Evolutionary conservation across 2,329 filamentous ascomycete species (phyloP).

Genomic region (Pseudophaeomoniella oleicola): DNA sequence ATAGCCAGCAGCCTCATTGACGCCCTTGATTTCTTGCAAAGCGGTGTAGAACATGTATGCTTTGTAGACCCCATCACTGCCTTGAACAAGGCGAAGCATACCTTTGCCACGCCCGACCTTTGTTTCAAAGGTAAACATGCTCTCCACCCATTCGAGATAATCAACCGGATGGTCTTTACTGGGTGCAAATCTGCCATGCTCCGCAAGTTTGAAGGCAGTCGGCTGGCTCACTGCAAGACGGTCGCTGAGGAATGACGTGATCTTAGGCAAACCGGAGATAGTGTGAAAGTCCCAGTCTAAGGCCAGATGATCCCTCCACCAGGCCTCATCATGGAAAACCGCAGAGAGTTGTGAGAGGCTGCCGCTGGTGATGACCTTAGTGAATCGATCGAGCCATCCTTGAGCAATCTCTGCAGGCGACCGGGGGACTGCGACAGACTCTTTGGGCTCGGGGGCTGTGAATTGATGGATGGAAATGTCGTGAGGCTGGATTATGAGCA

Average conservation of each 20-base stretch:
- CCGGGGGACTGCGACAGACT: too few species aligned
- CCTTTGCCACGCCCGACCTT: conserved; percentile 20
- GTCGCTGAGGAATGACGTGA: conserved; percentile 16
- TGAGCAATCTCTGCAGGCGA: conserved; percentile 14
- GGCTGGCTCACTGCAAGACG: conserved; percentile 15
- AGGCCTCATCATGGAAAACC: conserved; percentile 23
- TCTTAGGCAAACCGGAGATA: conserved; percentile 16
- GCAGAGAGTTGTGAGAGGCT: conserved; percentile 8
- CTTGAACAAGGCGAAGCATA: conserved; percentile 20
- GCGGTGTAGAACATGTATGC: conserved; percentile 24
- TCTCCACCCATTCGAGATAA: conserved; percentile 19
- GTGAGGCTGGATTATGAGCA: too few species aligned
- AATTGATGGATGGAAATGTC: too few species aligned
- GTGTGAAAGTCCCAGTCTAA: conserved; percentile 25
- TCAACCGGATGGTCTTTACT: conserved; percentile 14
- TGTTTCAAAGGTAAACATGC: conserved; percentile 26
- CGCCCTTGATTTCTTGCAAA: conserved; percentile 20
- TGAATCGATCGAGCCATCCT: conserved; percentile 18
- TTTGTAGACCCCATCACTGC: conserved; percentile 16
- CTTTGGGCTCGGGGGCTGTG: too few species aligned
- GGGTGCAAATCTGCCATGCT: conserved; percentile 18
- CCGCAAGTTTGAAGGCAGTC: conserved; percentile 17
- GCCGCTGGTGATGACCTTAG: conserved; percentile 11
- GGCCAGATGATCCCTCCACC: conserved; percentile 26
- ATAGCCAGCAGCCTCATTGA: conserved; percentile 19